These are phyloP conservation scores for Yarrowia galli DNA, from an alignment of 1,139 yeast genomes.

Conservation along the genomic window DNA sequence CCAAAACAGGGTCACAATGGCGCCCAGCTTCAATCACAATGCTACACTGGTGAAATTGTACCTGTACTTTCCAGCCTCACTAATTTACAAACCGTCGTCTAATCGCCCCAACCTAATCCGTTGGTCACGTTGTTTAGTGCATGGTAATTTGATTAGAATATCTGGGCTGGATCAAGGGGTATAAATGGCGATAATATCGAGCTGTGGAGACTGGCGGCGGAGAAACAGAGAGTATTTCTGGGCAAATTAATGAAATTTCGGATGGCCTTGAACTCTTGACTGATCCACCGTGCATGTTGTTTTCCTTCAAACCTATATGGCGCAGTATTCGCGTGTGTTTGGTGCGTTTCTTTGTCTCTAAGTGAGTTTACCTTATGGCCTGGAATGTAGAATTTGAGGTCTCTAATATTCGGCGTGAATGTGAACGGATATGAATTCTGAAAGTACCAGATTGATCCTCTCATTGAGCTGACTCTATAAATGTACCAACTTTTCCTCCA, in stretches of 20 bases:
- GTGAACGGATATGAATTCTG: background rate
- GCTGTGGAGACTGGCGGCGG: background rate
- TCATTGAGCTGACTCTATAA: background rate
- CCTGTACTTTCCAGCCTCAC: background rate
- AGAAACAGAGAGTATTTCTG: background rate
- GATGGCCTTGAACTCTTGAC: background rate
- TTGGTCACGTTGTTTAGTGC: conserved; percentile 11
- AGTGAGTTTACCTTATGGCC: background rate
- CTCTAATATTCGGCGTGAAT: too few relatives aligned
- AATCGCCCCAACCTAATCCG: background rate
- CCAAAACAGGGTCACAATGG: background rate
- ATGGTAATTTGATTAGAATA: conserved; percentile 3
- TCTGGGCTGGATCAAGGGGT: conserved; percentile 19
- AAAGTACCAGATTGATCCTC: background rate
- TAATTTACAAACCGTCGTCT: background rate
- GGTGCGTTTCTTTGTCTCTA: conserved; percentile 19
- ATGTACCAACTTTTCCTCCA: background rate
- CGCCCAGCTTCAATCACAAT: background rate
- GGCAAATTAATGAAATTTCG: background rate
- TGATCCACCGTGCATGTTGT: conserved; percentile 6
- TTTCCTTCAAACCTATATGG: conserved; percentile 16
- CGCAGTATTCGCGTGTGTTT: conserved; percentile 36
- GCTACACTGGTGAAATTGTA: background rate
- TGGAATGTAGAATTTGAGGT: conserved; percentile 1
- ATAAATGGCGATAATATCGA: background rate